Evolutionary conservation across 169 alveolate genomes (phyloP).

Genomic region (Plasmodium vivax): DNA sequence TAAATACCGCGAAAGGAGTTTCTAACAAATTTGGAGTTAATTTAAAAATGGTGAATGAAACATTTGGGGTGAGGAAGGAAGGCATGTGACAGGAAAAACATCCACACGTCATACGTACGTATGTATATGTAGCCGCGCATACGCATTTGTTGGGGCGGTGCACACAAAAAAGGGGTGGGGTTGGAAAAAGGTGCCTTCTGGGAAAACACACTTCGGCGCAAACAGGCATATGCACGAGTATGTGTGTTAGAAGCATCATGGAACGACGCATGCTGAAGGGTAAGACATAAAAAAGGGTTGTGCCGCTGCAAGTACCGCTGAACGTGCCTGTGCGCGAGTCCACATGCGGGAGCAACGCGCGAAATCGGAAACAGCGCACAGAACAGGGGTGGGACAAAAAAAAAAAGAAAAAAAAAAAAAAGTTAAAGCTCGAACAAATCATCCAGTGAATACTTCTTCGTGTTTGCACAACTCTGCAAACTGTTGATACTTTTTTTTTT

Average conservation of each 20-base stretch:
- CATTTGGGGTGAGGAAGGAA: background rate
- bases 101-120: background rate
- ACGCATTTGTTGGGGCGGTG: background rate
- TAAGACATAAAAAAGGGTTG: background rate
- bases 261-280: background rate
- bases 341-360: background rate
- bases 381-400: background rate
- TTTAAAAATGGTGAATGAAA: background rate
- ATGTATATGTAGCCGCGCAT: background rate
- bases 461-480: conserved; percentile 14
- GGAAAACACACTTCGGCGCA: background rate
- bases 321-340: background rate
- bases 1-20: background rate
- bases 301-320: too few relatives aligned
- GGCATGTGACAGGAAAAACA: background rate
- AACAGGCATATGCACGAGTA: background rate
- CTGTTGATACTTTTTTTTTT: conserved; percentile 18
- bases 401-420: background rate
- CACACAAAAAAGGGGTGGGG: background rate
- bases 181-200: background rate
- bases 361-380: background rate
- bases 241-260: background rate
- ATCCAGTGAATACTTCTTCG: conserved; percentile 34
- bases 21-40: background rate
- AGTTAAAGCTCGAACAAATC: conserved; percentile 57